Evolutionary conservation across 2,329 filamentous ascomycete species (phyloP), one percentile per base, ranked within the genome.

Genomic region (Aspergillus ochraceus): DNA sequence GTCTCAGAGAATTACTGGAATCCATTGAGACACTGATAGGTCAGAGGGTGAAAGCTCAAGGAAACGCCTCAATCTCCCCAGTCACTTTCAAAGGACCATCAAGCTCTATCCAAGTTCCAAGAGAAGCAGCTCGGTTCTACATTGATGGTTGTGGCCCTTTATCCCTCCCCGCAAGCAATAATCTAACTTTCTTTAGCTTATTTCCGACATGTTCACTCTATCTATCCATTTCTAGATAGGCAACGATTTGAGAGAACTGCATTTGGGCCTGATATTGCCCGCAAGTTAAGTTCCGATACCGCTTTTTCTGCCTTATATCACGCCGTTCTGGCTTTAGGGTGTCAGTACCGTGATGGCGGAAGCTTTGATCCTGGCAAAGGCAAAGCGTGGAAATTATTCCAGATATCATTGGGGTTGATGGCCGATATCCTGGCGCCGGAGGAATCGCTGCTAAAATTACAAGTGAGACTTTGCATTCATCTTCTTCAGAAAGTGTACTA

Each of bases 71-170:
- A 59, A 14, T 81, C 80, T 57, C 66, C 74, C 2, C 68, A 74
- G 10, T 64, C 77, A 2, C 77, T 80, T 58, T 73, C 73, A 0
- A 46, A 17, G 36, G 36, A 5, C 36, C 36, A 42, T 42, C 36
- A n/a, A 42, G 17, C 36, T 77, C 0, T 76, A 78, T 58, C 77
- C 79, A 0, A 79, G 4, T 80, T 81, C 55, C 74, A 79, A 60
- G 58, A 67, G 0, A 68, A 70, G 19, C 71, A 70, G 6, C 62
- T 65, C 9, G 68, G 64, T 30, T 57, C 70, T 3, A 57, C 36
- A 74, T 14, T 68, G 76, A 4, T 59, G 36, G 36, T 61, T 5
- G 57, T 66, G 5, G 52, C 64, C 3, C 63, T 77, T 1, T 53
- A 64, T 8, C 64, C 58, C 0, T 8, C 6, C 36, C 14, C 36